Base-by-base conservation (phyloP, 768 basidiomycete genomes). In the Suillus brevipes region DNA sequence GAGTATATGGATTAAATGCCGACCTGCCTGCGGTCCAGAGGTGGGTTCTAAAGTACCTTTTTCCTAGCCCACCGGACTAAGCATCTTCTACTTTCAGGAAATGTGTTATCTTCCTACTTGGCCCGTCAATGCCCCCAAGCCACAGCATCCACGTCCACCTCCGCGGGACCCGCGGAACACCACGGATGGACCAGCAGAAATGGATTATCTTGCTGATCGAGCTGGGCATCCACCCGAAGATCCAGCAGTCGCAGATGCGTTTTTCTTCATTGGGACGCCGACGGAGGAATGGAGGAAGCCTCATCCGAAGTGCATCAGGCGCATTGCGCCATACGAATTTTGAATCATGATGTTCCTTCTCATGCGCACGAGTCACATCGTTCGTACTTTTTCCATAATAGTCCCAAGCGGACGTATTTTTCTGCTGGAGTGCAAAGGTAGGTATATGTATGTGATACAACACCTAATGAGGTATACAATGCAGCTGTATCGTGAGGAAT, bases 31-130 rank as follows among this genome's bases (percentile, higher is more conserved):
- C 60, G 47, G 64, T 34, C 56, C 65, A 3, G 65, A 69, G 60
- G 67, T 70, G 76, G 57, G 56, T 31, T 23, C 13, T 6, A 34
- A 34, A 31, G 10, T 23, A 37, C 5, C 5, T 34, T 6, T 37
- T 61, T 56, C 12, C 31, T n/a, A 61, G 28, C 13, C 23, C 9
- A 61, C 8, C 20, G 53, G 37, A 38, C 38, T 58, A 4, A 58
- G 31, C 10, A 25, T 38, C 1, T 38, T 38, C 2, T 58, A 38
- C 37, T 38, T 4, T 16, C 10, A 75, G 75, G 73, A 74, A 42
- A 69, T 69, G 38, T 75, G 74, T 31, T 74, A 71, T 36, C 56
- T 76, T 20, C 71, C 74, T 56, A 75, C 70, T 0, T 74, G 70
- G 71, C 67, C 69, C n/a, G 0, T 64, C 0, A 25, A 25, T 64